Base-by-base conservation (phyloP, 306 rosid species). In the Trifolium pratense region DNA sequence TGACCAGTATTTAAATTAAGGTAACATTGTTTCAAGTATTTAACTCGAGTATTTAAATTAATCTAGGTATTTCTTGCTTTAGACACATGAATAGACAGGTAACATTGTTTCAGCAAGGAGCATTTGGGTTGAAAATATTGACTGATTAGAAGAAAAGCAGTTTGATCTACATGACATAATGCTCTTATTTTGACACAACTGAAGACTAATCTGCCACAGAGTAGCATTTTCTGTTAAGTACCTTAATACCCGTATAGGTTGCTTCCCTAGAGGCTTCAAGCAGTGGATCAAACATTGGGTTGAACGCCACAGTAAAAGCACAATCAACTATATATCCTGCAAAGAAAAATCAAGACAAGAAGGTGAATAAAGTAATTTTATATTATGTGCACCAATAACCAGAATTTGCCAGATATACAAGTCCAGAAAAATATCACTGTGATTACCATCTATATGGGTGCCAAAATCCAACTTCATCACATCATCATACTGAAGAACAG, bases 241-340 rank as follows among this genome's bases (percentile, higher is more conserved):
- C 98, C 97, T 94, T 94, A 80, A 94, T 81, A 70, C 98, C 97
- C 6, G 88, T 91, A 84, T 94, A 75, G 74, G 98, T 94, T 53
- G 98, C 98, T 84, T 94, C 98, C 36, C 92, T 96, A 25, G 98
- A 91, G 82, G 97, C 98, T 84, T 94, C 96, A 25, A 94, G 98
- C 66, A 89, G 82, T 65, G 98, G 98, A 68, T 89, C 91, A 78
- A 79, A 94, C 84, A 89, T 83, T 20, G 98, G 98, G 71, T 94
- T 94, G 82, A 94, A 94, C 18, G 98, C 98, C 84, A 94, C 95
- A 0, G 97, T 94, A 82, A 94, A 91, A 71, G 98, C 98, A 81
- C 95, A 89, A 65, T 94, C 98, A 69, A 94, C 95, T 49, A 94
- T 94, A 58, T 62, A 74, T 56, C 98, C 98, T 94, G 86, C 70